phyloP scores from a whole-genome alignment of 2,329 filamentous ascomycete species.

The Colletotrichum melonis region DNA sequence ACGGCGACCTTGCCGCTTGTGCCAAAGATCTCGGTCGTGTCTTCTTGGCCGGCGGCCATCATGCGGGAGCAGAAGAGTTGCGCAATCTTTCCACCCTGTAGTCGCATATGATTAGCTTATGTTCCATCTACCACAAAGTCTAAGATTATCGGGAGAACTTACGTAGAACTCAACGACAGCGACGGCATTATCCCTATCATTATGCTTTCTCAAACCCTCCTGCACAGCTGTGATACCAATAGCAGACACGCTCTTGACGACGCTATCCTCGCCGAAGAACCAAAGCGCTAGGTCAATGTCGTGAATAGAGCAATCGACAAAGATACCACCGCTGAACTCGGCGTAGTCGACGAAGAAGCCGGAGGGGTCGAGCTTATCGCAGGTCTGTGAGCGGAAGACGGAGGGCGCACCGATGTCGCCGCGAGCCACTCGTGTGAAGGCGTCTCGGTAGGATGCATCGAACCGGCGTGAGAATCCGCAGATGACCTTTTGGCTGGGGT shows the following conservation, averaged over 20 bases:
- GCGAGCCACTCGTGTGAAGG: constrained; percentile 59
- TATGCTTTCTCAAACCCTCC: constrained; percentile 46
- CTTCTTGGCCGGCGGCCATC: constrained; percentile 76
- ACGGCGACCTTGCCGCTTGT: constrained; percentile 72
- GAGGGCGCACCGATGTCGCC: constrained; percentile 70
- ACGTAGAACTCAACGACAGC: constrained; percentile 71
- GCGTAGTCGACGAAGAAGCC: constrained; percentile 78
- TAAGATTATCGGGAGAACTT: neutral
- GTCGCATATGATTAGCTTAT: neutral
- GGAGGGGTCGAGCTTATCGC: constrained; percentile 72
- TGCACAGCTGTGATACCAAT: constrained; percentile 46
- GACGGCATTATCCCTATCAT: constrained; percentile 46
- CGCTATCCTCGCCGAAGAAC: constrained; percentile 47
- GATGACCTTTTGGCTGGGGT: constrained; percentile 73
- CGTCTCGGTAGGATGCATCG: constrained; percentile 73
- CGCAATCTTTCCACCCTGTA: constrained; percentile 67
- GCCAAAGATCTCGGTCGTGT: constrained; percentile 75
- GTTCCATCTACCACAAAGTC: too few species aligned
- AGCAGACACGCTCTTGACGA: constrained; percentile 46
- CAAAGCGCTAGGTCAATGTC: constrained; percentile 63
- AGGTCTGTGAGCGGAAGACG: constrained; percentile 74
- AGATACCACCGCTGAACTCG: constrained; percentile 73
- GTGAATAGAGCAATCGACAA: constrained; percentile 78
- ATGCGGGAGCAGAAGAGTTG: constrained; percentile 73
- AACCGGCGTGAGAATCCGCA: constrained; percentile 57